Evolutionary conservation across 805 yeast species (phyloP).

Genomic region (Candida coquimbonensis): DNA sequence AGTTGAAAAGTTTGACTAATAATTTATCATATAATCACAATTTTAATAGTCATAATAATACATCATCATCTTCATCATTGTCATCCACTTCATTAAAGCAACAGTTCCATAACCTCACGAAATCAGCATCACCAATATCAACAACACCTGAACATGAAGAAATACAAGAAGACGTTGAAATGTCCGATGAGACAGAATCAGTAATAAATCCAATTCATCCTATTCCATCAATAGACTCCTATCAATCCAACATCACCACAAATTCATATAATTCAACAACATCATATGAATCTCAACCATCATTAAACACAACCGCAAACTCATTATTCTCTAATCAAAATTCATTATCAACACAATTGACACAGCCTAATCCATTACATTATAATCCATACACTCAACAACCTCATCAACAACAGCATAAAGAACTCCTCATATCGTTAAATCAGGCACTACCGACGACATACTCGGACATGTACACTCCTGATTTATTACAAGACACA

Average conservation of each 20-base stretch:
- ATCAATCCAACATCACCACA: conserved; percentile 3
- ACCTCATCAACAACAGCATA: neutral
- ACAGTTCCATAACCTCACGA: conserved; percentile 5
- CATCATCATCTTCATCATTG: conserved; percentile 4
- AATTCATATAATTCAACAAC: conserved; percentile 7
- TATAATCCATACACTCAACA: conserved; percentile 2
- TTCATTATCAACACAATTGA: conserved; percentile 14
- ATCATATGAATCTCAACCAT: conserved; percentile 5
- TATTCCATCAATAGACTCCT: conserved; percentile 19
- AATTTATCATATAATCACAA: conserved; percentile 2
- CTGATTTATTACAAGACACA: conserved; percentile 44
- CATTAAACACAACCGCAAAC: conserved; percentile 7
- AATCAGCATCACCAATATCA: conserved; percentile 3
- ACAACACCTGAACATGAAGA: conserved; percentile 1
- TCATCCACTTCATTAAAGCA: conserved; percentile 4
- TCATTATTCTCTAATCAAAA: conserved; percentile 18
- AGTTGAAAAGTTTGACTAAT: conserved; percentile 9
- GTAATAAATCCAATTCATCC: conserved; percentile 17
- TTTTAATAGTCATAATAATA: conserved; percentile 2
- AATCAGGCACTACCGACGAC: conserved; percentile 46
- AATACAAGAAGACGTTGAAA: conserved; percentile 10
- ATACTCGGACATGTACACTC: conserved; percentile 50
- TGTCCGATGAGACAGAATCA: conserved; percentile 9
- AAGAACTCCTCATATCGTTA: conserved; percentile 23
- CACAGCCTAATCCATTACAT: conserved; percentile 1